A percentile compares a stretch with the other conserved stretches of the same genome.
Conservation (phyloP, 306 rosid genomes). For the Fragaria vesca region DNA sequence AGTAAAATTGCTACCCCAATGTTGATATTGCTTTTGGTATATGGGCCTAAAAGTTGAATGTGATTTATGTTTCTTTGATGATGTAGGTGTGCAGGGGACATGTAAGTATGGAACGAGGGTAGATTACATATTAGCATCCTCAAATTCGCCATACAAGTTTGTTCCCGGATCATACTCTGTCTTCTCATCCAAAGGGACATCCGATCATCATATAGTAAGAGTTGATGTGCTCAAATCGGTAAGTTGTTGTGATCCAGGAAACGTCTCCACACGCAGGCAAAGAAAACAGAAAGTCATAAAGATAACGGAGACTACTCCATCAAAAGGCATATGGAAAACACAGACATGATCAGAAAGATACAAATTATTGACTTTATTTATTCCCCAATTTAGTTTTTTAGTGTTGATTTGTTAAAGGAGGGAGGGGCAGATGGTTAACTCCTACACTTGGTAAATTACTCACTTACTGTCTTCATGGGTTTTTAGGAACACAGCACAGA, state of each 20-base stretch:
- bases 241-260: conserved; percentile 28
- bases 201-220: conserved; percentile 96
- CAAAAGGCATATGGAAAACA: conserved; percentile 65
- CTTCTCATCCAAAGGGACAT: conserved; percentile 91
- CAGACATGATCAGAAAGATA: conserved; percentile 23
- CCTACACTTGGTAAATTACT: neutral
- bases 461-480: neutral
- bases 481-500: neutral
- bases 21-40: neutral
- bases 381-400: neutral
- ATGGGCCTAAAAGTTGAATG: neutral
- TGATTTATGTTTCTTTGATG: neutral
- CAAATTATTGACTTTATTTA: neutral
- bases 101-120: conserved; percentile 96
- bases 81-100: conserved; percentile 93
- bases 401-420: conserved; percentile 17
- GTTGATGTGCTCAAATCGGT: conserved; percentile 57
- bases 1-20: conserved; percentile 40
- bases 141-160: conserved; percentile 60
- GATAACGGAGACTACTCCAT: conserved; percentile 51
- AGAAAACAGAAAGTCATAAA: conserved; percentile 49
- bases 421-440: conserved; percentile 2
- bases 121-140: conserved; percentile 81
- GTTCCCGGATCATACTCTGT: conserved; percentile 90
- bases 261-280: conserved; percentile 30